Evolutionary conservation across 2,329 filamentous ascomycete species (phyloP).

Genomic region (Mycosphaerelloides madeirae): DNA sequence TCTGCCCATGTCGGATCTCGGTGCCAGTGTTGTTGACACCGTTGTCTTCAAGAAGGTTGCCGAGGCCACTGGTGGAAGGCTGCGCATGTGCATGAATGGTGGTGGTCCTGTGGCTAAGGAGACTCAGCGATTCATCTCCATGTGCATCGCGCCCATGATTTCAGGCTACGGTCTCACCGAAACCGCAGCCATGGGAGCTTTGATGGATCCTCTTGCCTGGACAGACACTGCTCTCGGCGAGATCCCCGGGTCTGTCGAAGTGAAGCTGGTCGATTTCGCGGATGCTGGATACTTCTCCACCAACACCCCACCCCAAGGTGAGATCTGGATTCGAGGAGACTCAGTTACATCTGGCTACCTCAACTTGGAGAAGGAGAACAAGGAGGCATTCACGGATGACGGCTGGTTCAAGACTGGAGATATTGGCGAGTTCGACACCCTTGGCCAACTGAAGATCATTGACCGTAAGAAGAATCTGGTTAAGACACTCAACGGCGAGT

Average conservation of each 20-base stretch:
- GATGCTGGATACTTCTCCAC: conserved; percentile 81
- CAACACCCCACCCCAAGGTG: conserved; percentile 76
- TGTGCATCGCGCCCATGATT: conserved; percentile 92
- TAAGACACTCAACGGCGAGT: conserved; percentile 92
- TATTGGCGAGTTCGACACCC: conserved; percentile 79
- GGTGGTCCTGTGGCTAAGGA: conserved; percentile 84
- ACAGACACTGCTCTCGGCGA: conserved; percentile 72
- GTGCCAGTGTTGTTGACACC: conserved; percentile 66
- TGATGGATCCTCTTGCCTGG: conserved; percentile 82
- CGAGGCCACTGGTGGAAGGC: conserved; percentile 77
- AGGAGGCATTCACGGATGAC: conserved; percentile 69
- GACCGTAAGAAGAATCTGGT: conserved; percentile 98
- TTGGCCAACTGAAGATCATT: conserved; percentile 80
- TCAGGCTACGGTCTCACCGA: conserved; percentile 92
- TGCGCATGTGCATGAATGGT: conserved; percentile 90
- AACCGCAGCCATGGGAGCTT: conserved; percentile 67
- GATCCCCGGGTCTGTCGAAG: conserved; percentile 69
- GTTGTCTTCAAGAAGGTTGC: conserved; percentile 91
- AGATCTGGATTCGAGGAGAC: conserved; percentile 81
- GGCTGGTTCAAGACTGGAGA: conserved; percentile 98
- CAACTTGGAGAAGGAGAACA: conserved; percentile 78
- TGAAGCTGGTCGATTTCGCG: conserved; percentile 86
- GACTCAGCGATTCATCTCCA: conserved; percentile 84
- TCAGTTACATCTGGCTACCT: conserved; percentile 75
- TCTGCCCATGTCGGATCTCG: conserved; percentile 45